Evolutionary conservation across 2,329 filamentous ascomycete genomes (phyloP).

Genomic region (Colletotrichum salicis): DNA sequence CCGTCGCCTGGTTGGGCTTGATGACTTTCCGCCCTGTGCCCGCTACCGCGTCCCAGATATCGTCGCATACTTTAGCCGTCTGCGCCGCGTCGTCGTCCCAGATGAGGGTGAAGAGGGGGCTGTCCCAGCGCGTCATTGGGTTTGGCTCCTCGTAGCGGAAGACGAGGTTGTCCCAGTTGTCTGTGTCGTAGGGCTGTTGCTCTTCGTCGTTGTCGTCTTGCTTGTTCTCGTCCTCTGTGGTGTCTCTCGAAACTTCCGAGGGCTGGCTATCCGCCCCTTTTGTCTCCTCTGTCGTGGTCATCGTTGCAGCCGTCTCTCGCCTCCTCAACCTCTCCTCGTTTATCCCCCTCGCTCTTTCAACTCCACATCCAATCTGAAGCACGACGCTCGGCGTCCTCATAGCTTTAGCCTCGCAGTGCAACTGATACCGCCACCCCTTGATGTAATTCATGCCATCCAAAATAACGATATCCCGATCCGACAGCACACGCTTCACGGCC

Average conservation of each 20-base stretch:
- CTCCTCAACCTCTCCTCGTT: constrained; percentile 68
- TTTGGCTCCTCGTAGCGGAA: constrained; percentile 90
- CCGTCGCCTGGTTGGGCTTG: constrained; percentile 79
- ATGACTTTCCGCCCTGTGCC: constrained; percentile 72
- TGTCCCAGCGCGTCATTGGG: constrained; percentile 86
- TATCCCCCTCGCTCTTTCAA: constrained; percentile 63
- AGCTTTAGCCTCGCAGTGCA: constrained; percentile 87
- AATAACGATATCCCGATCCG: constrained; percentile 79
- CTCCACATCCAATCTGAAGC: constrained; percentile 70
- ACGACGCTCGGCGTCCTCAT: constrained; percentile 80
- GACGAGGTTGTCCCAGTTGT: constrained; percentile 81
- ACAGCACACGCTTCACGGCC: constrained; percentile 80
- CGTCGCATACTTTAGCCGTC: constrained; percentile 64
- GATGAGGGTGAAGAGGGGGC: constrained; percentile 81
- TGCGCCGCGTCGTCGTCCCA: constrained; percentile 79
- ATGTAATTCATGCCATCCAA: constrained; percentile 88
- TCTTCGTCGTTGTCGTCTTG: constrained; percentile 41
- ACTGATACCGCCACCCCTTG: constrained; percentile 88
- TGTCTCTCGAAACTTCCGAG: constrained; percentile 42
- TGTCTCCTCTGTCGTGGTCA: neutral
- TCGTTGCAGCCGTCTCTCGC: constrained; percentile 30
- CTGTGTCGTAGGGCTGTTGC: constrained; percentile 60
- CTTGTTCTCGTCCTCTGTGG: constrained; percentile 48
- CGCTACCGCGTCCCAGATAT: constrained; percentile 80
- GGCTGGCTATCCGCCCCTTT: constrained; percentile 48